Evolutionary conservation across 352 stramenopile genomes (phyloP).

Genomic region (Pythium aquatile): DNA sequence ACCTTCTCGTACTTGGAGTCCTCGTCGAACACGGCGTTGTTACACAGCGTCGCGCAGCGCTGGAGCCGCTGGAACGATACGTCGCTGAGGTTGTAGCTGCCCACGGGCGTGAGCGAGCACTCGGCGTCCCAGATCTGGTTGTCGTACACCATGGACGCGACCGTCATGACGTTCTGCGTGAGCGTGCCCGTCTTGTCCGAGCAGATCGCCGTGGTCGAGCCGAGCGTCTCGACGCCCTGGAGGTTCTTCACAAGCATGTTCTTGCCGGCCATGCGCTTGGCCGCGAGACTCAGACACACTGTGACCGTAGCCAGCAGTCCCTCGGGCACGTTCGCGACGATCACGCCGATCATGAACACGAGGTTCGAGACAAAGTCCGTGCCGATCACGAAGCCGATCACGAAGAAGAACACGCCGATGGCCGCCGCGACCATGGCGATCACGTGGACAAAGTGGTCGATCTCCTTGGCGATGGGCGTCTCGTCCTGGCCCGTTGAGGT

Average conservation of each 20-base stretch:
- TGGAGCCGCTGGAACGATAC: constrained; percentile 63
- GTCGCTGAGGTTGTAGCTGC: constrained; percentile 52
- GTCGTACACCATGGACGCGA: constrained; percentile 78
- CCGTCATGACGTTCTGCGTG: constrained; percentile 95
- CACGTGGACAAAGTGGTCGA: constrained; percentile 43
- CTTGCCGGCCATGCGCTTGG: constrained; percentile 87
- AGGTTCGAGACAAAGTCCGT: constrained; percentile 39
- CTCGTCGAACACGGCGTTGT: constrained; percentile 88
- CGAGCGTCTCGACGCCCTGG: constrained; percentile 91
- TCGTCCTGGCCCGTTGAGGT: constrained; percentile 21
- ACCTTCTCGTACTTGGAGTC: constrained; percentile 55
- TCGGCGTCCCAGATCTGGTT: constrained; percentile 70
- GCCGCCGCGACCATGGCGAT: constrained; percentile 32
- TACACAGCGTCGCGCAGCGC: constrained; percentile 87
- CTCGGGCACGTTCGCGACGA: constrained; percentile 93
- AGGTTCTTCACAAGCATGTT: constrained; percentile 95
- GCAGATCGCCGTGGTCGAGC: constrained; percentile 92
- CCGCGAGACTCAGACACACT: constrained; percentile 90
- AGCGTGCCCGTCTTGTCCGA: constrained; percentile 96
- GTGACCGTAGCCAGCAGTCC: constrained; percentile 91
- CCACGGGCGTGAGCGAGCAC: constrained; percentile 71
- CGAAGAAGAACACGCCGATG: constrained; percentile 38
- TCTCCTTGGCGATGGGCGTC: constrained; percentile 38
- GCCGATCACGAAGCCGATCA: constrained; percentile 34
- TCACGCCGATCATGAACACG: constrained; percentile 90